Evolutionary conservation across 768 basidiomycete genomes (phyloP).

Genomic region (Pleurotus platypus): DNA sequence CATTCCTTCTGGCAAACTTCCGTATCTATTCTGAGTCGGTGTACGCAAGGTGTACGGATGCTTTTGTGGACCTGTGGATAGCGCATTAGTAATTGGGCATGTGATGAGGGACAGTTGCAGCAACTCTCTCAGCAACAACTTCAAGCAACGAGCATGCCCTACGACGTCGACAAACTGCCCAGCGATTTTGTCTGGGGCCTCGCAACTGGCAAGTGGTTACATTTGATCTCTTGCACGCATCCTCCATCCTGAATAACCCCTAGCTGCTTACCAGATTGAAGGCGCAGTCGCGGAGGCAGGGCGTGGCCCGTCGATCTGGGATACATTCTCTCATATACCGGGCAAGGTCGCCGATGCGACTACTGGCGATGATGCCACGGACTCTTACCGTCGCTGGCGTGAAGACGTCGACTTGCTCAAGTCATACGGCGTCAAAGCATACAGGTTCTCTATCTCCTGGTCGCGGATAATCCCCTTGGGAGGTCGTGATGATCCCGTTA

Average conservation of each 20-base stretch:
- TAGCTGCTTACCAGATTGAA: constrained; percentile 73
- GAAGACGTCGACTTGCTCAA: constrained; percentile 63
- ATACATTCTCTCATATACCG: constrained; percentile 58
- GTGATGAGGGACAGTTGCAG: too few species aligned
- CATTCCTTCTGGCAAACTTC: too few species aligned
- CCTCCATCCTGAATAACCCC: not conserved
- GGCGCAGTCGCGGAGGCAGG: constrained; percentile 52
- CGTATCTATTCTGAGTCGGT: too few species aligned
- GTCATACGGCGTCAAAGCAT: constrained; percentile 63
- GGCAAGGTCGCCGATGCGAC: constrained; percentile 60
- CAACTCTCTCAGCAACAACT: too few species aligned
- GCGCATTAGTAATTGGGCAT: too few species aligned
- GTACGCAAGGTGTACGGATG: too few species aligned
- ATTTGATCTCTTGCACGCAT: not conserved
- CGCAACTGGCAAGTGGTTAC: constrained; percentile 25
- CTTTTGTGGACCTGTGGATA: too few species aligned
- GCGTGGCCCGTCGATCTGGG: constrained; percentile 72
- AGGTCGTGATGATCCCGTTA: constrained; percentile 60
- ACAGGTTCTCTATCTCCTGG: constrained; percentile 77
- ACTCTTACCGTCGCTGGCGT: constrained; percentile 63
- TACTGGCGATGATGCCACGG: constrained; percentile 64
- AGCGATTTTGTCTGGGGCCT: constrained; percentile 30
- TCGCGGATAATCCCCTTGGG: constrained; percentile 65
- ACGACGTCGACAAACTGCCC: constrained; percentile 16
- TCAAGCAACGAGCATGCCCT: too few species aligned